Evolutionary conservation across 306 rosid species (phyloP).

Genomic region (Pterocarpus macrocarpus): DNA sequence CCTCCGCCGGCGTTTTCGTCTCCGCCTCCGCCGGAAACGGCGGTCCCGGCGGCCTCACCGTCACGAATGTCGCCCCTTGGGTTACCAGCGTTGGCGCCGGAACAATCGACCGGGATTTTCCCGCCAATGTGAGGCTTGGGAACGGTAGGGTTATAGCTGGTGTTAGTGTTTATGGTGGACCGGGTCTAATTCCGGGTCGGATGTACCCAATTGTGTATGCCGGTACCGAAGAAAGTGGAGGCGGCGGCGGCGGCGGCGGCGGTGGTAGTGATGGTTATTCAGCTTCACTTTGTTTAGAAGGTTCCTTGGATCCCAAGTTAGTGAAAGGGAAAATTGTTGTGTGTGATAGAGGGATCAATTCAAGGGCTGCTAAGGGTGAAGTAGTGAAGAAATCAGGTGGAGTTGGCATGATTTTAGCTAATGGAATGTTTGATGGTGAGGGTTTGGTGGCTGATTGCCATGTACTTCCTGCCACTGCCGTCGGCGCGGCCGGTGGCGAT

Average conservation of each 20-base stretch:
- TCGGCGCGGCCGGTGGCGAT: conserved; percentile 77
- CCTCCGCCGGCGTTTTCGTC: conserved; percentile 70
- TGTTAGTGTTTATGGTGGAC: conserved; percentile 77
- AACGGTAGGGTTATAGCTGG: conserved; percentile 69
- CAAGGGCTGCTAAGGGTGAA: conserved; percentile 86
- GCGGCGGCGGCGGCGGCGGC: conserved; percentile 67
- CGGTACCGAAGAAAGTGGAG: conserved; percentile 58
- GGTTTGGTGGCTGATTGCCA: conserved; percentile 94
- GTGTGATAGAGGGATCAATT: conserved; percentile 89
- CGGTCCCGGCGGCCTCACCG: conserved; percentile 88
- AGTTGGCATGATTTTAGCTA: conserved; percentile 83
- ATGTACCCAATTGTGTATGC: conserved; percentile 80
- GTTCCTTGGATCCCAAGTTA: conserved; percentile 68
- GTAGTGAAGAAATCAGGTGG: conserved; percentile 90
- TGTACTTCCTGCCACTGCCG: conserved; percentile 81
- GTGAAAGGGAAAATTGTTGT: conserved; percentile 81
- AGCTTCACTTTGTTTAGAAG: conserved; percentile 81
- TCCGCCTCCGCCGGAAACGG: conserved; percentile 91
- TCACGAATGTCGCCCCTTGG: conserved; percentile 91
- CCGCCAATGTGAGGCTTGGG: conserved; percentile 86
- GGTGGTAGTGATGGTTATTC: conserved; percentile 83
- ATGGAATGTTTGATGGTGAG: conserved; percentile 89
- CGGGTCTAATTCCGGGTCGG: conserved; percentile 73
- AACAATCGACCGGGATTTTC: conserved; percentile 88
- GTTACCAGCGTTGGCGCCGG: conserved; percentile 94